phyloP scores from a whole-genome alignment of 2,329 filamentous ascomycete genomes.

The Cercospora berteroae region DNA sequence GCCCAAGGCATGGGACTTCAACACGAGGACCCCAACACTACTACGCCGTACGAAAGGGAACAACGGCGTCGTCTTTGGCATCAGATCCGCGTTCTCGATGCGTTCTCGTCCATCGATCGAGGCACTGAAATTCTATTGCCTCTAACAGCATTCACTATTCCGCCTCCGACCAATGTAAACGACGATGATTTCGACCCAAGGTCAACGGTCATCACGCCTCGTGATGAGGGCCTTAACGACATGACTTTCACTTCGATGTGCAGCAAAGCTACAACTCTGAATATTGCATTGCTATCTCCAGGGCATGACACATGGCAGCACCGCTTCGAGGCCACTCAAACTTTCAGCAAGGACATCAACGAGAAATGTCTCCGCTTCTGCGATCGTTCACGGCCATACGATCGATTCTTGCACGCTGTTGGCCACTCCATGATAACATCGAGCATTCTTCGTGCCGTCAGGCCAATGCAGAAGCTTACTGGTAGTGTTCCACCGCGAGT shows the following conservation, averaged over 20 bases:
- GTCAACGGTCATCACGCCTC: conserved; percentile 20
- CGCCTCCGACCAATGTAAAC: conserved; percentile 33
- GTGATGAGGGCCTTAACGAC: conserved; percentile 28
- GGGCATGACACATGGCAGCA: conserved; percentile 30
- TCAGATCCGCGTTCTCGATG: conserved; percentile 34
- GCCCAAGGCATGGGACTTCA: conserved; percentile 35
- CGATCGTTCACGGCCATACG: conserved; percentile 25
- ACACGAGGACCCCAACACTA: conserved; percentile 25
- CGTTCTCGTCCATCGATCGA: conserved; percentile 33
- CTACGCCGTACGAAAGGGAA: conserved; percentile 33
- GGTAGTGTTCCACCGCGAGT: conserved; percentile 32
- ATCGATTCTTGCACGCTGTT: conserved; percentile 26
- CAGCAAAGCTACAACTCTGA: conserved; percentile 14
- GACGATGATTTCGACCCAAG: conserved; percentile 34
- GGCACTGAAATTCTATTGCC: conserved; percentile 32
- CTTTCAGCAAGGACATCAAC: conserved; percentile 25
- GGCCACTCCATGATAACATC: conserved; percentile 25
- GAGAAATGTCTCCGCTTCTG: conserved; percentile 32
- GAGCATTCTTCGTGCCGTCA: conserved; percentile 34
- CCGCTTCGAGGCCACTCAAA: conserved; percentile 31
- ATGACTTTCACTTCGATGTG: conserved; percentile 31
- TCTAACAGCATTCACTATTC: conserved; percentile 26
- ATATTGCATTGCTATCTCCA: conserved; percentile 21
- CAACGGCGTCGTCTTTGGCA: conserved; percentile 36
- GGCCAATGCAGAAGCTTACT: conserved; percentile 31